phyloP scores from a whole-genome alignment of 164 flowering plant genomes.

The Tetracentron sinense region DNA sequence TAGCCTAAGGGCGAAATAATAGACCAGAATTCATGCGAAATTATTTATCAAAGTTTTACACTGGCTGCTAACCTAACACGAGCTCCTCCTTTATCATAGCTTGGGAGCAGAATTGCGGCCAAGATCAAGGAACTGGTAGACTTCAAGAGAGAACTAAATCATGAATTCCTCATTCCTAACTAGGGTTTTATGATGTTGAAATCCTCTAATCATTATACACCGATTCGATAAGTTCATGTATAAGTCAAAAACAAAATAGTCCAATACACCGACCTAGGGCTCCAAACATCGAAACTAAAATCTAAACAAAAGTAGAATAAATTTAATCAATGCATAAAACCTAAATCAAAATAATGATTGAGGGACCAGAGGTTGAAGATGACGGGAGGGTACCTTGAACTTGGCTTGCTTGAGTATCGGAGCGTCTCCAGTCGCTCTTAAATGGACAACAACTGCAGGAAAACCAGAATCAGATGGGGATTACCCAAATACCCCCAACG shows the following conservation, averaged over 20 bases:
- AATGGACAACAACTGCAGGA: slow-evolving; percentile 73
- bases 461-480: neutral
- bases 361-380: neutral
- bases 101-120: too few species aligned
- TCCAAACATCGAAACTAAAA: neutral
- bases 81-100: too few species aligned
- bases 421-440: slow-evolving; percentile 92
- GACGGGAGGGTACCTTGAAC: slow-evolving; percentile 54
- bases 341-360: too few species aligned
- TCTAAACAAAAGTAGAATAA: neutral
- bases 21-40: too few species aligned
- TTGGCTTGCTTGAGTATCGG: slow-evolving; percentile 96
- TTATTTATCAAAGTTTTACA: too few species aligned
- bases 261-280: neutral
- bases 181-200: neutral
- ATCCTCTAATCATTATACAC: neutral
- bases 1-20: too few species aligned
- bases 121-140: too few species aligned
- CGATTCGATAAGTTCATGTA: neutral
- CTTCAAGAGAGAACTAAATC: neutral
- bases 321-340: too few species aligned
- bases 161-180: neutral
- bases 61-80: too few species aligned
- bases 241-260: neutral
- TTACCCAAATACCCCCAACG: neutral